phyloP scores from a whole-genome alignment of 257 asterid genomes.

The Solanum lycopersicoides region DNA sequence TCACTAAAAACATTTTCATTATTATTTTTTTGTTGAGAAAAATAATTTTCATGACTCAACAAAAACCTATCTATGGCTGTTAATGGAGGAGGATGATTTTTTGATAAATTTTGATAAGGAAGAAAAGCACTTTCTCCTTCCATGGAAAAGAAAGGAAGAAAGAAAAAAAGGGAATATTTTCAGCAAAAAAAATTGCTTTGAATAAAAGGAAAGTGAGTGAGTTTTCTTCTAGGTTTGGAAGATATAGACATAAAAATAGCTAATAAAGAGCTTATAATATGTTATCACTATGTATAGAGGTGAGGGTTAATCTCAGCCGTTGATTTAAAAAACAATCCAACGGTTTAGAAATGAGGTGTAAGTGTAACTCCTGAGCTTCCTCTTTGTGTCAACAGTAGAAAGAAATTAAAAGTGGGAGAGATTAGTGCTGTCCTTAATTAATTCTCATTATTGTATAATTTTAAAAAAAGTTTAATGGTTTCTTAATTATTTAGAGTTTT shows the following conservation, averaged over 20 bases:
- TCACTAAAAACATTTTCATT: background rate
- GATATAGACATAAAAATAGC: background rate
- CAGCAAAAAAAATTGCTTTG: slow-evolving; percentile 16
- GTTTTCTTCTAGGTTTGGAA: background rate
- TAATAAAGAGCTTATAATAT: background rate
- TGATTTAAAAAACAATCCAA: slow-evolving; percentile 21
- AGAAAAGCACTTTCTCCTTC: slow-evolving; percentile 17
- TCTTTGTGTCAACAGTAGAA: slow-evolving; percentile 15
- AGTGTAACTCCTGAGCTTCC: slow-evolving; percentile 20
- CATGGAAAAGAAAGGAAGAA: slow-evolving; percentile 16
- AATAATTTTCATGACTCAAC: slow-evolving; percentile 12
- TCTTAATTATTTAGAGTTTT: background rate
- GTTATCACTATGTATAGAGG: background rate
- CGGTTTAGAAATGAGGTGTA: slow-evolving; percentile 17
- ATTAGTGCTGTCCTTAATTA: slow-evolving; percentile 25
- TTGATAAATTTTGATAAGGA: background rate
- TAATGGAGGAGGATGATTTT: slow-evolving; percentile 10
- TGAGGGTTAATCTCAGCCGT: background rate
- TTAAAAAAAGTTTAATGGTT: background rate
- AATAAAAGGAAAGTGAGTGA: slow-evolving; percentile 7
- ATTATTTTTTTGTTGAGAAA: background rate
- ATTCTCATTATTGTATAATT: slow-evolving; percentile 3
- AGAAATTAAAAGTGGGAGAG: slow-evolving; percentile 16
- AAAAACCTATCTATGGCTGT: slow-evolving; percentile 26
- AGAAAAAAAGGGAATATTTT: background rate